These are phyloP conservation scores for Leccinum pachyderme DNA, from an alignment of 1,284 basidiomycete genomes.

Conservation along the genomic window DNA sequence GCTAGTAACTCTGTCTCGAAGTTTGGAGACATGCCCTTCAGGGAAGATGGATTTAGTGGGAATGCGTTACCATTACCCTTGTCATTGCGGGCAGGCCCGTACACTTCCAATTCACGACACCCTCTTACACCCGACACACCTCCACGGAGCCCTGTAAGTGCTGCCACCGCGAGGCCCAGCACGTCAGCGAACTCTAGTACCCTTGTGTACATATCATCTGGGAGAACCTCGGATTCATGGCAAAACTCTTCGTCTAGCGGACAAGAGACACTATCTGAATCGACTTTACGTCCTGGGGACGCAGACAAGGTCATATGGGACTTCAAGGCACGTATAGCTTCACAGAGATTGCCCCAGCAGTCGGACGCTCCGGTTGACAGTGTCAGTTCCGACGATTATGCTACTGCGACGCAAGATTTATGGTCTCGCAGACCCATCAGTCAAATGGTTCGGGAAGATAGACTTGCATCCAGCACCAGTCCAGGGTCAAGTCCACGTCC, in stretches of 20 bases:
- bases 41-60: conserved; percentile 29
- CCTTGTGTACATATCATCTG: conserved; percentile 25
- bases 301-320: conserved; percentile 33
- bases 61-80: conserved; percentile 26
- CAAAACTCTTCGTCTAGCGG: conserved; percentile 31
- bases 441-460: conserved; percentile 27
- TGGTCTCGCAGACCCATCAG: conserved; percentile 35
- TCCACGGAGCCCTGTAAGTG: conserved; percentile 58
- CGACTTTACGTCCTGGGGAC: conserved; percentile 33
- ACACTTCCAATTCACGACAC: conserved; percentile 23
- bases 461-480: conserved; percentile 10
- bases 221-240: conserved; percentile 26
- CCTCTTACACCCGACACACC: conserved; percentile 37
- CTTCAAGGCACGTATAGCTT: conserved; percentile 22
- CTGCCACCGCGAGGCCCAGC: conserved; percentile 41
- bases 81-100: conserved; percentile 31
- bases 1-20: conserved; percentile 27
- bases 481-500: conserved; percentile 27
- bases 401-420: conserved; percentile 30
- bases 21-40: conserved; percentile 32
- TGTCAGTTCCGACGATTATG: conserved; percentile 29
- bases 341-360: conserved; percentile 19
- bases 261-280: conserved; percentile 33
- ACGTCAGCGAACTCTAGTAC: conserved; percentile 28
- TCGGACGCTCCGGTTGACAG: conserved; percentile 22